These are phyloP conservation scores for Bipolaris oryzae DNA, from an alignment of 2,329 filamentous ascomycete species.

Conservation along the genomic window DNA sequence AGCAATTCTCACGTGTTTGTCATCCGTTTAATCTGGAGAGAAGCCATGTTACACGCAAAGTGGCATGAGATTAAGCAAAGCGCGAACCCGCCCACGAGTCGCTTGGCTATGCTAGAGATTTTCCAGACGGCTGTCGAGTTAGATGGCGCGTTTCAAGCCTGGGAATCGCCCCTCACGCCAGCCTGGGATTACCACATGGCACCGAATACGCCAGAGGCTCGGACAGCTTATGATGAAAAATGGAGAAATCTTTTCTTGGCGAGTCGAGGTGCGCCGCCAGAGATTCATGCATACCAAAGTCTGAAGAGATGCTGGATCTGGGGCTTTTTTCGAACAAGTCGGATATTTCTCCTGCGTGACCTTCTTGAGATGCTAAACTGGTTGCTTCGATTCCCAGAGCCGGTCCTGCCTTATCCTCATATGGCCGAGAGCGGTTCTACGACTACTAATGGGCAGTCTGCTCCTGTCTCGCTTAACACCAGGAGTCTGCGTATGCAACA, in stretches of 20 bases:
- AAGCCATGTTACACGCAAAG: constrained; percentile 31
- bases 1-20: constrained; percentile 29
- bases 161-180: constrained; percentile 29
- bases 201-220: constrained; percentile 31
- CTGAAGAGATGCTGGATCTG: constrained; percentile 36
- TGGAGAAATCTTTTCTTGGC: constrained; percentile 33
- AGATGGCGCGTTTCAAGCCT: constrained; percentile 33
- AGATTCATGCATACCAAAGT: constrained; percentile 34
- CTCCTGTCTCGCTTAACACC: constrained; percentile 19
- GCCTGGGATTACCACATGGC: constrained; percentile 29
- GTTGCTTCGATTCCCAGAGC: constrained; percentile 35
- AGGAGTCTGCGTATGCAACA: constrained; percentile 24
- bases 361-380: constrained; percentile 40
- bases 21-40: constrained; percentile 33
- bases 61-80: constrained; percentile 37
- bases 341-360: constrained; percentile 37
- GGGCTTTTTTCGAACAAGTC: constrained; percentile 39
- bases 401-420: neutral
- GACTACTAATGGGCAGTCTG: constrained; percentile 3
- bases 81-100: constrained; percentile 20
- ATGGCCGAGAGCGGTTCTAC: neutral
- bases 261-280: constrained; percentile 31
- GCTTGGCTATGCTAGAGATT: constrained; percentile 27
- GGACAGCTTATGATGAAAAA: constrained; percentile 25
- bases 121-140: constrained; percentile 33